Conservation (phyloP, 768 basidiomycete genomes). For the Omphalotus guepiniiformis region DNA sequence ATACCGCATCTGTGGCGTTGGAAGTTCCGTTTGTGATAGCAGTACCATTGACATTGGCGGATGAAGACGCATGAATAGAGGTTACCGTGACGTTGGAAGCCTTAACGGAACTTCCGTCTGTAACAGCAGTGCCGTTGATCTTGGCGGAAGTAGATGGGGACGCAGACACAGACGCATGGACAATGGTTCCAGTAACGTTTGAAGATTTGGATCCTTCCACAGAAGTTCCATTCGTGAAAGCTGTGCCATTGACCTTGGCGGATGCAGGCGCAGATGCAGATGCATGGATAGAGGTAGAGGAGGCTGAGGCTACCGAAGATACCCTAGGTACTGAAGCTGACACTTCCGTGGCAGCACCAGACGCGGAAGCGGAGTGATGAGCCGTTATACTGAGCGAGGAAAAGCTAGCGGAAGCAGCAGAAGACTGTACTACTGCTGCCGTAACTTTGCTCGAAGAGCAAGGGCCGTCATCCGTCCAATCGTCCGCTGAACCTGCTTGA, state of each 20-base stretch:
- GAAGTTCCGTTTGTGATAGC: neutral
- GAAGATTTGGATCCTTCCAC: no score
- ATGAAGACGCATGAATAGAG: neutral
- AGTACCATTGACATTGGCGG: neutral
- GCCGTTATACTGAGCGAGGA: neutral
- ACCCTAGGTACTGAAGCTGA: neutral
- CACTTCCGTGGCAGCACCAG: neutral
- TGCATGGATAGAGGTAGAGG: neutral
- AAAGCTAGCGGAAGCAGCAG: neutral
- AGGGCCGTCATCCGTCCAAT: conserved; percentile 31
- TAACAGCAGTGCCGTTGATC: no score
- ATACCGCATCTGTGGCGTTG: neutral
- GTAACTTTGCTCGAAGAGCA: conserved; percentile 16
- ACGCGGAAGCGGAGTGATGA: neutral
- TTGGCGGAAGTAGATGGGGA: neutral
- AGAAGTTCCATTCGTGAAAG: no score
- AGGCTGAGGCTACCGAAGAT: neutral
- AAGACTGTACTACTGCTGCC: neutral
- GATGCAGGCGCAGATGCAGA: neutral
- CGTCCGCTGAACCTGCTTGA: conserved; percentile 24
- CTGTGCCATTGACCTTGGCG: neutral
- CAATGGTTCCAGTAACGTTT: neutral
- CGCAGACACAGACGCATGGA: neutral
- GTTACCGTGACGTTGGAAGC: neutral
- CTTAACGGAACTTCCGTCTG: neutral